A percentile compares a stretch with the other conserved stretches of the same genome.
Evolutionary conservation across 345 rosid species (phyloP).

Genomic region (Eucalyptus sp.): DNA sequence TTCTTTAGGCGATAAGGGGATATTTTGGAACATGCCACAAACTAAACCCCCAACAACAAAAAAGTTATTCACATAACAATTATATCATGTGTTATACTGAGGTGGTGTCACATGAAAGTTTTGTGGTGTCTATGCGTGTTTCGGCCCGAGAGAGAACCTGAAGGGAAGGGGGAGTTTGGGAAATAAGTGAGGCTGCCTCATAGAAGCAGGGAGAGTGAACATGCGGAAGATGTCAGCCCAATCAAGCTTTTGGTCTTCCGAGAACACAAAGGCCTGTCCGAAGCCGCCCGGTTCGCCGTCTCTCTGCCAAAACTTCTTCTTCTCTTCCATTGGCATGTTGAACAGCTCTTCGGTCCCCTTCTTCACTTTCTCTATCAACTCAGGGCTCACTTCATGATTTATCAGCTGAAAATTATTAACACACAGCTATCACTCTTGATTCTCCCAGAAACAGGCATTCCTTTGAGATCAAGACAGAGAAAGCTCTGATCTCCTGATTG

Average conservation of each 20-base stretch:
- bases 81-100: background rate
- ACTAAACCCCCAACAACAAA: background rate
- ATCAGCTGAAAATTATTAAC: background rate
- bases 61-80: background rate
- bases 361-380: background rate
- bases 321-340: background rate
- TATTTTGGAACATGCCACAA: background rate
- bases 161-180: background rate
- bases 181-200: background rate
- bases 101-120: too few species aligned
- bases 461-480: background rate
- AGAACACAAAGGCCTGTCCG: background rate
- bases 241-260: conserved; percentile 3
- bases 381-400: background rate
- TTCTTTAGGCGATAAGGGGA: background rate
- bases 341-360: background rate
- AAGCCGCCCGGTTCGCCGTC: background rate
- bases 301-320: background rate
- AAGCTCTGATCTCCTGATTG: background rate
- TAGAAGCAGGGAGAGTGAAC: background rate
- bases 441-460: background rate
- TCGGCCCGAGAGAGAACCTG: background rate
- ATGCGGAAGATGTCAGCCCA: background rate
- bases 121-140: background rate
- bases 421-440: background rate